Base-by-base conservation (phyloP, 805 yeast genomes). In the Saccharomycopsis sp. region DNA sequence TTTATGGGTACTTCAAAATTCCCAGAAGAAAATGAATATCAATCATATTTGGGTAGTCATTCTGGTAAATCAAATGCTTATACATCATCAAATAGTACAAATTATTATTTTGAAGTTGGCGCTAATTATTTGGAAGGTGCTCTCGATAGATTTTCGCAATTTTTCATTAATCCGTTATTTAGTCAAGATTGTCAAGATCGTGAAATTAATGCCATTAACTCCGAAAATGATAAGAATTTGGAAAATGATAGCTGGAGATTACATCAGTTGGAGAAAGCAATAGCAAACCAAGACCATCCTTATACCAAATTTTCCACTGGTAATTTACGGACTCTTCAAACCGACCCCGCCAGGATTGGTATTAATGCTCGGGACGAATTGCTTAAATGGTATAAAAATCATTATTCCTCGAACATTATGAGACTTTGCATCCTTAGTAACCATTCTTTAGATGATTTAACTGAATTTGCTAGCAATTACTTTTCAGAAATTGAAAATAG, bases 151-250 rank as follows among this genome's bases (percentile, higher is more conserved):
- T 90, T 90, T 62, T 75, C 96, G 3, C 97, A 90, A 60, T 90
- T 90, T 59, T 90, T 90, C 67, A 82, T 89, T 28, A 61, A 76
- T 23, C 98, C 98, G 1, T 66, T 90, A 54, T 90, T 90, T 34
- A 26, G 39, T 20, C 17, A 38, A 11, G 49, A 47, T 16, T 81
- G 96, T 58, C 85, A 87, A 58, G 96, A 88, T 58, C 73, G 97
- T 45, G 98, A 90, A 63, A 84, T 90, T 55, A 77, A 79, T 51
- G 97, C 97, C 1, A 97, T 90, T 7, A 96, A 90, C 62, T 84
- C 95, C 31, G 98, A 90, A 65, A 87, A 90, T 67, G 90, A 88
- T 61, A 90, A 93, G 66, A 90, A 90, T 60, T 67, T 93, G 42
- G 97, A 90, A 62, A 83, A 74, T 59, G 98, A 90, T 62, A 59